Percentiles rank a stretch among this genome's conserved stretches.
Evolutionary conservation across 2,329 filamentous ascomycete genomes (phyloP).

Genomic region (Ambrosiella xylebori): DNA sequence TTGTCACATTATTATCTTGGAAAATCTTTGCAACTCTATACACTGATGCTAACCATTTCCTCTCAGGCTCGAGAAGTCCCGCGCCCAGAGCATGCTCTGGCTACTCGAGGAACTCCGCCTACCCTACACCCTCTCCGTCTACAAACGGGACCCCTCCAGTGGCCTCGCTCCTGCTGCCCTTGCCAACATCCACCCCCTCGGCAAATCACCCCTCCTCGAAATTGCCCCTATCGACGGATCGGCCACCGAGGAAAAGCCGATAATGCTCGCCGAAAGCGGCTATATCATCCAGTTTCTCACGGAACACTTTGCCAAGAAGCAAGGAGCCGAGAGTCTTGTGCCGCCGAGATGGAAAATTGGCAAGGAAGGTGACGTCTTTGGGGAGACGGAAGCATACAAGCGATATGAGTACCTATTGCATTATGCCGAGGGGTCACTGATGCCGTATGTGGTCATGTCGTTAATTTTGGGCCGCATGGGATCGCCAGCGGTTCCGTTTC

Average conservation of each 20-base stretch:
- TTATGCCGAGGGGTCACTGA: conserved; percentile 71
- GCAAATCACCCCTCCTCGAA: conserved; percentile 68
- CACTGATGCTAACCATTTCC: background rate
- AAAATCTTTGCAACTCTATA: background rate
- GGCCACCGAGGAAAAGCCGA: conserved; percentile 20
- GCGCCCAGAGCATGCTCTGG: conserved; percentile 70
- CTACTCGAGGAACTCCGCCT: conserved; percentile 68
- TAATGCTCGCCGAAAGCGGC: conserved; percentile 65
- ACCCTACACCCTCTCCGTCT: conserved; percentile 63
- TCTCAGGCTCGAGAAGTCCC: conserved; percentile 62
- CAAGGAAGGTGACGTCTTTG: conserved; percentile 37
- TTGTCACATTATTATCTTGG: background rate
- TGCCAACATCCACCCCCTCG: conserved; percentile 63
- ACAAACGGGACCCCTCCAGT: conserved; percentile 46
- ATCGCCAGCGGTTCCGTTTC: conserved; percentile 30
- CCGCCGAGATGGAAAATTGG: conserved; percentile 39
- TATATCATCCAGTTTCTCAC: conserved; percentile 68
- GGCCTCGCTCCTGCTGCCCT: conserved; percentile 60
- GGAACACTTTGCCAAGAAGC: conserved; percentile 34
- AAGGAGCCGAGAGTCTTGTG: conserved; percentile 24
- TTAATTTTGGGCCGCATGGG: conserved; percentile 40
- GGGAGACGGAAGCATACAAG: conserved; percentile 43
- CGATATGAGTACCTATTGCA: conserved; percentile 57
- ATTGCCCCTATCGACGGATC: conserved; percentile 26
- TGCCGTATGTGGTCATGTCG: conserved; percentile 49